Base-by-base conservation (phyloP, 2,329 filamentous ascomycete species). In the Cladosporium phlei region DNA sequence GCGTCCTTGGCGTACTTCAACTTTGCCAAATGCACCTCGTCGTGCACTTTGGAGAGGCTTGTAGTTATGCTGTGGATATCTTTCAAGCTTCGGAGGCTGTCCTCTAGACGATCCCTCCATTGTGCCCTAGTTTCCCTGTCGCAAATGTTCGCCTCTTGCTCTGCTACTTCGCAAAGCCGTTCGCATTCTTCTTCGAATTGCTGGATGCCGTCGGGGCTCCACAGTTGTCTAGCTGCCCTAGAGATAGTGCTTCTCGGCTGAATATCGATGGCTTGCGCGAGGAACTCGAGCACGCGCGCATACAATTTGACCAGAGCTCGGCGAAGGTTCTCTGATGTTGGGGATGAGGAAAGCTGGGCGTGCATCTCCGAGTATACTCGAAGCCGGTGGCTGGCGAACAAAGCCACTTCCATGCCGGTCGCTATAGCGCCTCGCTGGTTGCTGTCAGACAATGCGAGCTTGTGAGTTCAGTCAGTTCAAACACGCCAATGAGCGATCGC, bases 1-100 rank as follows among this genome's bases (percentile, higher is more conserved):
- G 58, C 58, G 9, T 53, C 53, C 20, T 30, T 16, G 6, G 42
- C 54, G 22, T 29, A 46, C 16, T 22, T 48, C 29, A 47, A 50
- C 30, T 38, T 47, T 11, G 34, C n/a, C 5, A 50, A 19, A n/a
- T 50, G 20, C 3, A 25, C 20, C 21, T 25, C 25, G 2, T 25
- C 34, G n/a, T 38, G 30, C n/a, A 48, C 10, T 6, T 11, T 17
- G 5, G 17, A 14, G n/a, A 38, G 20, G 17, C n/a, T 38, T 9
- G 20, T 10, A 4, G 16, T 12, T 12, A 49, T 28, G 3, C 14
- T 16, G 8, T 48, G 24, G 10, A 51, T 51, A 4, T 28, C 35
- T 14, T 47, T 21, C 14, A 51, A 11, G 17, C 17, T 45, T 17
- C 25, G 37, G 27, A 51, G 27, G 8, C 10, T 19, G 14, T 9